Percentiles rank a stretch among this genome's conserved stretches.
Evolutionary conservation across 768 basidiomycete species (phyloP).

Genomic region (Rhodotorula paludigena): DNA sequence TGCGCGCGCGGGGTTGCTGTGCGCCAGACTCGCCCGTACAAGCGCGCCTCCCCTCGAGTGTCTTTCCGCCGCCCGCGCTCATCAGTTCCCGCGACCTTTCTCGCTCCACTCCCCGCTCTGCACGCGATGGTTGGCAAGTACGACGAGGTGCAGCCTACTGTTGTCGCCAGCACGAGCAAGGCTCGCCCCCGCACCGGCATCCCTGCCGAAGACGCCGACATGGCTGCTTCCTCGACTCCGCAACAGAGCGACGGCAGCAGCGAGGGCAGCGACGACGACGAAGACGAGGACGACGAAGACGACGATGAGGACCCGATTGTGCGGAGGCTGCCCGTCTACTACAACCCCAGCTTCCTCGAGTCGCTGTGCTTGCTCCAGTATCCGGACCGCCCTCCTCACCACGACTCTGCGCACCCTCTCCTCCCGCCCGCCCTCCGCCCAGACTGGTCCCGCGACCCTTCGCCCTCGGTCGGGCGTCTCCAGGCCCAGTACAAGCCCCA

Average conservation of each 20-base stretch:
- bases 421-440: slow-evolving; percentile 39
- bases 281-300: neutral
- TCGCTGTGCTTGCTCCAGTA: slow-evolving; percentile 45
- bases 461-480: slow-evolving; percentile 19
- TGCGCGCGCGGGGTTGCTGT: neutral
- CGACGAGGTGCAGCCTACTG: neutral
- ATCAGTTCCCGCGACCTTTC: neutral
- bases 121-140: slow-evolving; percentile 11
- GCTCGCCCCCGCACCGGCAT: neutral
- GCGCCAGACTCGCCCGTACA: too few relatives aligned
- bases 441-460: slow-evolving; percentile 25
- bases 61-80: too few relatives aligned
- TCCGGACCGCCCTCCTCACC: slow-evolving; percentile 42
- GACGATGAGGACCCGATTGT: slow-evolving; percentile 41
- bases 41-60: too few relatives aligned
- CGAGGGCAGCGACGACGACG: neutral
- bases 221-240: neutral
- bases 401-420: slow-evolving; percentile 40
- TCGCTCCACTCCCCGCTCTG: neutral
- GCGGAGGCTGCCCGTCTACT: slow-evolving; percentile 43
- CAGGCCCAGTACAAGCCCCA: slow-evolving; percentile 41
- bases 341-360: slow-evolving; percentile 39
- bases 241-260: too few relatives aligned
- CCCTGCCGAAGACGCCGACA: neutral
- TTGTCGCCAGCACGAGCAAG: neutral